These are phyloP conservation scores for Ogataea polymorpha DNA, from an alignment of 805 yeast species.

Conservation along the genomic window DNA sequence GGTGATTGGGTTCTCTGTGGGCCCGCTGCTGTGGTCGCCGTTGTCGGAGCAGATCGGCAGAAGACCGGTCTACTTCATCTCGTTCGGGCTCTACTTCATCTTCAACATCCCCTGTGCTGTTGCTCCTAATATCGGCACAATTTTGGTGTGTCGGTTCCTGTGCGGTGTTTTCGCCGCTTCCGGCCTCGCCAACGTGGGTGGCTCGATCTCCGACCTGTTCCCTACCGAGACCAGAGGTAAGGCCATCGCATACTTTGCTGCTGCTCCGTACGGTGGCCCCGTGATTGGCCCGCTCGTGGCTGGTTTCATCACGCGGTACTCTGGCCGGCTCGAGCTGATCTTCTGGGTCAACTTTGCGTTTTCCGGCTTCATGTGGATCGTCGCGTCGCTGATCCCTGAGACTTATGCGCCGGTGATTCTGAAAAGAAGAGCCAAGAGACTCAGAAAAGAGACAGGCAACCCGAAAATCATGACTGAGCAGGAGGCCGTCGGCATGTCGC, in stretches of 20 bases:
- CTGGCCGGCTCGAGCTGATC: slow-evolving; percentile 66
- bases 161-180: slow-evolving; percentile 86
- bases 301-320: slow-evolving; percentile 75
- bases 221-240: slow-evolving; percentile 76
- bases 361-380: slow-evolving; percentile 79
- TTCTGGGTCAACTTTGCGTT: slow-evolving; percentile 93
- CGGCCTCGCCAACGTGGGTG: slow-evolving; percentile 84
- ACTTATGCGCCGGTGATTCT: slow-evolving; percentile 84
- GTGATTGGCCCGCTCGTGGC: slow-evolving; percentile 85
- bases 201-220: slow-evolving; percentile 87
- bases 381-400: slow-evolving; percentile 71
- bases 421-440: slow-evolving; percentile 57
- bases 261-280: slow-evolving; percentile 92
- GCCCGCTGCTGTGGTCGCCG: slow-evolving; percentile 90
- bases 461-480: slow-evolving; percentile 86
- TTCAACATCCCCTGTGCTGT: slow-evolving; percentile 88
- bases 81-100: slow-evolving; percentile 68
- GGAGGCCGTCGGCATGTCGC: slow-evolving; percentile 74
- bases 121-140: slow-evolving; percentile 76
- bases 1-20: slow-evolving; percentile 86
- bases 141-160: slow-evolving; percentile 77
- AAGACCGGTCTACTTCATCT: slow-evolving; percentile 74
- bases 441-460: slow-evolving; percentile 80
- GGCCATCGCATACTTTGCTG: slow-evolving; percentile 88
- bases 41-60: slow-evolving; percentile 83